A percentile compares a stretch with the other conserved stretches of the same genome.
phyloP scores from a whole-genome alignment of 2,329 filamentous ascomycete genomes.

The Neurospora sp. region DNA sequence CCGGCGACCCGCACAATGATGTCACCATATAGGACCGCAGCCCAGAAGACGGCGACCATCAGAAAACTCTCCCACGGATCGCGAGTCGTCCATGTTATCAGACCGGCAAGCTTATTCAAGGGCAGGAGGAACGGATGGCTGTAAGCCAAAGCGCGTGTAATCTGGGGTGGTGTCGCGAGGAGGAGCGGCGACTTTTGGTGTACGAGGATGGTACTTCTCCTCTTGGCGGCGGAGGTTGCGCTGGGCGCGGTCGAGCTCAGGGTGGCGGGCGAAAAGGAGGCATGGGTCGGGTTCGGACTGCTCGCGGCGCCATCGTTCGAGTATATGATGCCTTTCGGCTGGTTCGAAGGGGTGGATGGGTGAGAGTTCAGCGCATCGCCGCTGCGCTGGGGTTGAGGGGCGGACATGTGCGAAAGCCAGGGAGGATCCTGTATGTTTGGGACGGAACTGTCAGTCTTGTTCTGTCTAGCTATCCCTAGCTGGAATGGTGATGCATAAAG shows the following conservation, averaged over 20 bases:
- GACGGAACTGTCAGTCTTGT: conserved; percentile 7
- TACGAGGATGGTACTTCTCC: conserved; percentile 84
- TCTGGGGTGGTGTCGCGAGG: conserved; percentile 85
- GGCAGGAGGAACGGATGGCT: conserved; percentile 90
- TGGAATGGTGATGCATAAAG: conserved; percentile 2
- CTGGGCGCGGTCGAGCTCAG: conserved; percentile 57
- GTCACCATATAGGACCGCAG: conserved; percentile 75
- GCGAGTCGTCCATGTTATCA: conserved; percentile 87
- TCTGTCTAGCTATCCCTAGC: not conserved
- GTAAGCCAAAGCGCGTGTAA: conserved; percentile 89
- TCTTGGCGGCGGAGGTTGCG: conserved; percentile 53
- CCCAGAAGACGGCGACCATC: conserved; percentile 78
- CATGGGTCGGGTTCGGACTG: conserved; percentile 60
- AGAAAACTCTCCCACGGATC: conserved; percentile 98
- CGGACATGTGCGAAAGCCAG: conserved; percentile 45
- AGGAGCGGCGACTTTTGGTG: conserved; percentile 93
- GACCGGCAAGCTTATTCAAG: conserved; percentile 72
- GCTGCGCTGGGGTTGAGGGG: conserved; percentile 30
- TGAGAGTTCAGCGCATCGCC: conserved; percentile 20
- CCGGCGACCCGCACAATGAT: conserved; percentile 70
- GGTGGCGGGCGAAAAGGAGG: conserved; percentile 79
- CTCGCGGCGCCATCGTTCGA: conserved; percentile 21
- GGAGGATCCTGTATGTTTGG: conserved; percentile 30
- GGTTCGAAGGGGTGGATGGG: conserved; percentile 18
- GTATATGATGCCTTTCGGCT: conserved; percentile 20